phyloP scores from a whole-genome alignment of 371 early-diverging fungal species.

The Conidiobolus incongruus region DNA sequence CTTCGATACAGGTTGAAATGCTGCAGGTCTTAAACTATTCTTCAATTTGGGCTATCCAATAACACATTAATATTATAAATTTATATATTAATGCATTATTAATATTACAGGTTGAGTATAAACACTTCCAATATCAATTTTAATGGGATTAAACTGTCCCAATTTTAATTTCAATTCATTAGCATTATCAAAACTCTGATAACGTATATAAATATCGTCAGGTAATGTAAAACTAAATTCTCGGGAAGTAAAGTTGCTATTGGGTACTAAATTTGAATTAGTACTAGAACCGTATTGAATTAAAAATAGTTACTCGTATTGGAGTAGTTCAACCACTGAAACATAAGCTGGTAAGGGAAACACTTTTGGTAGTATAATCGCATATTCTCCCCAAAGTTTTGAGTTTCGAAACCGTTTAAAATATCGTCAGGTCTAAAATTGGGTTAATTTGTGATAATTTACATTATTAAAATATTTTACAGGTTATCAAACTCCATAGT shows the following conservation, averaged over 20 bases:
- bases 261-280: slow-evolving; percentile 10
- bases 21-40: slow-evolving; percentile 38
- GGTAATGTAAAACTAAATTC: slow-evolving; percentile 85
- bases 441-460: no score
- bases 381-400: no score
- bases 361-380: slow-evolving; percentile 49
- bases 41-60: slow-evolving; percentile 13
- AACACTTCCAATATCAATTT: slow-evolving; percentile 97
- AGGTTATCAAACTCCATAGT: no score
- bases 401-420: no score
- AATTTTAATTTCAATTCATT: slow-evolving; percentile 63
- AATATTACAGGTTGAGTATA: slow-evolving; percentile 44
- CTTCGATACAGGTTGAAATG: slow-evolving; percentile 54
- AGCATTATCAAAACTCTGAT: slow-evolving; percentile 49
- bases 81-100: neutral
- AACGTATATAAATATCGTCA: slow-evolving; percentile 67
- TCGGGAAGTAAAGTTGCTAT: slow-evolving; percentile 47
- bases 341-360: slow-evolving; percentile 63
- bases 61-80: neutral
- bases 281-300: neutral
- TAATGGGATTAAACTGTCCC: slow-evolving; percentile 44
- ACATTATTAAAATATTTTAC: no score
- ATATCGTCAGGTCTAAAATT: no score
- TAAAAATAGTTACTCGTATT: slow-evolving; percentile 15
- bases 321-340: slow-evolving; percentile 67